Percentiles rank a stretch among this genome's conserved stretches.
Conservation (phyloP, 805 yeast species). For the Ogataea populi-albae region DNA sequence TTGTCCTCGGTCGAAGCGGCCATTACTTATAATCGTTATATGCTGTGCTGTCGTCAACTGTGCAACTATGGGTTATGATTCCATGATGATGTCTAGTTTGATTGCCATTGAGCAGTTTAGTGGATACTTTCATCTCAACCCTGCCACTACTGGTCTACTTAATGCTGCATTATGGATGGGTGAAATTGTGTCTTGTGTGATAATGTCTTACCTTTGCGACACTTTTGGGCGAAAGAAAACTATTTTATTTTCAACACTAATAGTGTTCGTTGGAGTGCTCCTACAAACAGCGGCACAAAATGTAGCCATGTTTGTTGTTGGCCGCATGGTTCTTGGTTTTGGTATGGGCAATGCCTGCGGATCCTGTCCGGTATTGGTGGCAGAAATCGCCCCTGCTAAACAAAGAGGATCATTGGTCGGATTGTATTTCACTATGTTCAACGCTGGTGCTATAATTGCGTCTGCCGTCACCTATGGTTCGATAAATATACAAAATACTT, state of each 20-base stretch:
- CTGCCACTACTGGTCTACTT: slow-evolving; percentile 11
- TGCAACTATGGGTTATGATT: slow-evolving; percentile 28
- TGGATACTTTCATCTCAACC: slow-evolving; percentile 9
- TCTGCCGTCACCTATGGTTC: slow-evolving; percentile 39
- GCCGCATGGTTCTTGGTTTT: slow-evolving; percentile 35
- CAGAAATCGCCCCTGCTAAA: slow-evolving; percentile 29
- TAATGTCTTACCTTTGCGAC: slow-evolving; percentile 8
- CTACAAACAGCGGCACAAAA: slow-evolving; percentile 39
- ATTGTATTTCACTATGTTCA: slow-evolving; percentile 41
- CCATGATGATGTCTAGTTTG: slow-evolving; percentile 17
- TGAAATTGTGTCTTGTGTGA: slow-evolving; percentile 3
- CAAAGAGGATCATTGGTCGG: slow-evolving; percentile 34
- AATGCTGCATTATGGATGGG: slow-evolving; percentile 30
- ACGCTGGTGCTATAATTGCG: slow-evolving; percentile 43
- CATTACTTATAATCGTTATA: neutral
- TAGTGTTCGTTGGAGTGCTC: slow-evolving; percentile 52
- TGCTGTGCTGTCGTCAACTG: slow-evolving; percentile 5
- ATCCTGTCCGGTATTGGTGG: slow-evolving; percentile 29
- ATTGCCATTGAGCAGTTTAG: slow-evolving; percentile 15
- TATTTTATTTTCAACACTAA: slow-evolving; percentile 46
- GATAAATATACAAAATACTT: slow-evolving; percentile 35
- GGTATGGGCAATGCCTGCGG: slow-evolving; percentile 18
- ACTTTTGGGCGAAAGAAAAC: slow-evolving; percentile 56
- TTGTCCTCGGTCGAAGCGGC: no score
- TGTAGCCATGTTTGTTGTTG: slow-evolving; percentile 34